phyloP scores from a whole-genome alignment of 2,329 filamentous ascomycete species.

The Aspergillus tanneri region DNA sequence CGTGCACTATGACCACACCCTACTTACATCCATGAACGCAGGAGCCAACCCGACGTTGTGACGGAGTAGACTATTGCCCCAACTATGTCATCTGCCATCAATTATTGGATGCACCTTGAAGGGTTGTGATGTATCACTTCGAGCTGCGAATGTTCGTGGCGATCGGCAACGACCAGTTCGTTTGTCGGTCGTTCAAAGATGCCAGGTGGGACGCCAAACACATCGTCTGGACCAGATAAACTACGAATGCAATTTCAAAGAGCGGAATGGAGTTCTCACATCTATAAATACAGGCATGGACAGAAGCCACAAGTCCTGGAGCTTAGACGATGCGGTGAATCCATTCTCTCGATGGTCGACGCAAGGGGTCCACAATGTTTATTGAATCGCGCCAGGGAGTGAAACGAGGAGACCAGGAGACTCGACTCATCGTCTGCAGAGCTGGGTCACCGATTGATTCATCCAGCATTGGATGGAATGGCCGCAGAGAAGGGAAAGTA shows the following conservation, averaged over 20 bases:
- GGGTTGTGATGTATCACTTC: constrained; percentile 10
- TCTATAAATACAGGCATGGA: not conserved
- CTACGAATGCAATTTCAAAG: too few species aligned
- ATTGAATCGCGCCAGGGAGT: constrained; percentile 13
- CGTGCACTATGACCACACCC: not conserved
- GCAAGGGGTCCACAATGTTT: constrained; percentile 17
- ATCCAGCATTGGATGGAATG: not conserved
- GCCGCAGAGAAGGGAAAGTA: not conserved
- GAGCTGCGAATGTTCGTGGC: constrained; percentile 4
- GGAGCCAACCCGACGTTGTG: not conserved
- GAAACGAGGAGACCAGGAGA: constrained; percentile 11
- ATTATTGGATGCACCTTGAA: constrained; percentile 10
- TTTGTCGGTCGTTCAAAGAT: constrained; percentile 4
- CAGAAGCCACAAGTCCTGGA: not conserved
- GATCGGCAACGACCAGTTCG: constrained; percentile 10
- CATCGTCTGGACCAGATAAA: not conserved
- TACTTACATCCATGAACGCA: not conserved
- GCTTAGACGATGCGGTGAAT: constrained; percentile 10
- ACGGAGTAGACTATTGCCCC: constrained; percentile 6
- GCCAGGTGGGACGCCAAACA: constrained; percentile 18
- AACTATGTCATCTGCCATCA: constrained; percentile 2
- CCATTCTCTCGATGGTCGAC: constrained; percentile 1
- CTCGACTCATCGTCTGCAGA: constrained; percentile 1
- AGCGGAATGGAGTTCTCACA: too few species aligned
- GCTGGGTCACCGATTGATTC: not conserved